Conservation (phyloP, 1,139 yeast genomes). For the Wickerhamomyces sp. region DNA sequence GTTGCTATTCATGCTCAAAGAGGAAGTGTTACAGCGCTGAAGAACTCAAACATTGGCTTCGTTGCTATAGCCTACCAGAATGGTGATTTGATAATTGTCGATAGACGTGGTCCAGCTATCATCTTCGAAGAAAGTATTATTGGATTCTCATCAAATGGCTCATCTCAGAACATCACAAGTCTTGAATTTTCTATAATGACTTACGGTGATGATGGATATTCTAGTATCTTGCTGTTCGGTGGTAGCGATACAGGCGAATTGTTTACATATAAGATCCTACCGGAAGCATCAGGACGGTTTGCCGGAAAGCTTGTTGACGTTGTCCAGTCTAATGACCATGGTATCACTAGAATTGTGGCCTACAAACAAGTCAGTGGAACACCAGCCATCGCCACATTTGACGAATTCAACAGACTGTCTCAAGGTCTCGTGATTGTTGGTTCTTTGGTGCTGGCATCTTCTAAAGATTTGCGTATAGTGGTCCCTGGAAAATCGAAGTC, state of each 20-base stretch:
- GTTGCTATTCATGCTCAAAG: slow-evolving; percentile 45
- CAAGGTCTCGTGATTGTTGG: slow-evolving; percentile 63
- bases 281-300: slow-evolving; percentile 66
- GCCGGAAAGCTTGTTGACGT: slow-evolving; percentile 51
- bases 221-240: slow-evolving; percentile 65
- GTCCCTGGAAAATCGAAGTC: slow-evolving; percentile 55
- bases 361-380: slow-evolving; percentile 53
- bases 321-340: slow-evolving; percentile 43
- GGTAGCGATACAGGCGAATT: slow-evolving; percentile 83
- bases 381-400: slow-evolving; percentile 60
- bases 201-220: slow-evolving; percentile 56
- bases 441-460: slow-evolving; percentile 51
- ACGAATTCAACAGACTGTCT: slow-evolving; percentile 54
- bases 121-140: slow-evolving; percentile 48
- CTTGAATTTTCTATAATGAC: slow-evolving; percentile 73
- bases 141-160: slow-evolving; percentile 19
- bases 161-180: slow-evolving; percentile 41
- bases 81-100: slow-evolving; percentile 73
- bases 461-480: slow-evolving; percentile 59
- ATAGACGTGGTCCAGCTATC: slow-evolving; percentile 80
- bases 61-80: slow-evolving; percentile 76
- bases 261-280: slow-evolving; percentile 60
- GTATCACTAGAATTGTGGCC: slow-evolving; percentile 53
- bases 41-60: slow-evolving; percentile 76
- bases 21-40: slow-evolving; percentile 51